Conservation (phyloP, 1,284 basidiomycete species). For the Farysia itapuensis region DNA sequence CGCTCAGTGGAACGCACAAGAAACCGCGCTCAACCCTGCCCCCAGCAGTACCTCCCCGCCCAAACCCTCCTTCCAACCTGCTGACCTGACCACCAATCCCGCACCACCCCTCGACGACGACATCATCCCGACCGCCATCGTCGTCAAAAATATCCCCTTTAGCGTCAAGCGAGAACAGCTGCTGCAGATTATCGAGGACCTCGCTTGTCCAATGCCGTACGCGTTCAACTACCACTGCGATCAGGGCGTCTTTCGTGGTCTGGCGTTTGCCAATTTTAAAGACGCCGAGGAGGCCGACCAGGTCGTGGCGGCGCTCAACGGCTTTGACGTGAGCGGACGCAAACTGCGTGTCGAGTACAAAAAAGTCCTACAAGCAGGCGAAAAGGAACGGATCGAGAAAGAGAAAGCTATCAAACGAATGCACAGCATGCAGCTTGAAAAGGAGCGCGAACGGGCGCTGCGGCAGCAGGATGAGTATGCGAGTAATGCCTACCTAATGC, state of each 20-base stretch:
- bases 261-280: constrained; percentile 98
- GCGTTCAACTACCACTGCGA: constrained; percentile 76
- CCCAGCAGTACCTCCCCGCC: constrained; percentile 24
- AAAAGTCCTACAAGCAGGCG: constrained; percentile 96
- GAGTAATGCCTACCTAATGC: constrained; percentile 34
- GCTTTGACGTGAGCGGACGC: constrained; percentile 88
- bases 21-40: constrained; percentile 18
- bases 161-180: constrained; percentile 94
- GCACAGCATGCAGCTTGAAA: constrained; percentile 64
- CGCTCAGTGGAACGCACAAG: constrained; percentile 29
- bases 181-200: constrained; percentile 89
- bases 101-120: constrained; percentile 72
- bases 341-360: constrained; percentile 99
- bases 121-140: constrained; percentile 97
- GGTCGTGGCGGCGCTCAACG: constrained; percentile 90
- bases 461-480: constrained; percentile 43
- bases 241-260: constrained; percentile 82
- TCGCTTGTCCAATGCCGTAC: constrained; percentile 95
- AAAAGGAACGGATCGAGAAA: constrained; percentile 97
- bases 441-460: constrained; percentile 48
- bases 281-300: constrained; percentile 87
- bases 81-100: constrained; percentile 2
- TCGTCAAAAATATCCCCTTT: constrained; percentile 99
- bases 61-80: constrained; percentile 5
- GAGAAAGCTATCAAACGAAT: constrained; percentile 98